phyloP scores from a whole-genome alignment of 192 early-diverging fungal species.

The Chytriomyces confervae region DNA sequence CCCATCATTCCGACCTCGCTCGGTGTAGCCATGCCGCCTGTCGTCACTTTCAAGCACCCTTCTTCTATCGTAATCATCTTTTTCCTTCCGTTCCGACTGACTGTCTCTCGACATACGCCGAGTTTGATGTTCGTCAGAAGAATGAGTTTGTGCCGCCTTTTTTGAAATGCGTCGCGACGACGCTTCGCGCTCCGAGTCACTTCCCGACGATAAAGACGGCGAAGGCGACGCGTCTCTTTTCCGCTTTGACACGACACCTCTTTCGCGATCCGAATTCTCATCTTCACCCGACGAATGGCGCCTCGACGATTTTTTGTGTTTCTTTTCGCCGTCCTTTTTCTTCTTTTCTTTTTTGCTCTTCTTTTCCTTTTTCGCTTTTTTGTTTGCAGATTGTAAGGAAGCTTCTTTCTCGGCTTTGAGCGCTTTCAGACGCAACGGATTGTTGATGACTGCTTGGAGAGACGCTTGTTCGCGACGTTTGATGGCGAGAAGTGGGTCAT shows the following conservation, averaged over 20 bases:
- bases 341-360: conserved; percentile 57
- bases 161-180: not conserved
- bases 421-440: conserved; percentile 70
- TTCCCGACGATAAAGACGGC: not conserved
- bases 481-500: conserved; percentile 91
- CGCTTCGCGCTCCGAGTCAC: conserved; percentile 3
- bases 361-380: conserved; percentile 58
- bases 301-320: conserved; percentile 15
- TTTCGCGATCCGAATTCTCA: conserved; percentile 28
- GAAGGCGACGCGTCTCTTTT: conserved; percentile 13
- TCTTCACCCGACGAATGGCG: conserved; percentile 29
- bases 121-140: too few species aligned
- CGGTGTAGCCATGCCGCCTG: not conserved
- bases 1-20: not conserved
- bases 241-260: conserved; percentile 15
- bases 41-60: not conserved
- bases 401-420: conserved; percentile 52
- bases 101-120: too few species aligned
- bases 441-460: conserved; percentile 75
- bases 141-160: too few species aligned
- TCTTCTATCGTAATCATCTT: not conserved
- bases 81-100: too few species aligned
- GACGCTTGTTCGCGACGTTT: conserved; percentile 84
- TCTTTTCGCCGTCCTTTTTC: conserved; percentile 49
- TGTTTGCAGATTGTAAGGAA: conserved; percentile 48